Evolutionary conservation across 306 rosid species (phyloP).

Genomic region (Hylodesmum podocarpum): DNA sequence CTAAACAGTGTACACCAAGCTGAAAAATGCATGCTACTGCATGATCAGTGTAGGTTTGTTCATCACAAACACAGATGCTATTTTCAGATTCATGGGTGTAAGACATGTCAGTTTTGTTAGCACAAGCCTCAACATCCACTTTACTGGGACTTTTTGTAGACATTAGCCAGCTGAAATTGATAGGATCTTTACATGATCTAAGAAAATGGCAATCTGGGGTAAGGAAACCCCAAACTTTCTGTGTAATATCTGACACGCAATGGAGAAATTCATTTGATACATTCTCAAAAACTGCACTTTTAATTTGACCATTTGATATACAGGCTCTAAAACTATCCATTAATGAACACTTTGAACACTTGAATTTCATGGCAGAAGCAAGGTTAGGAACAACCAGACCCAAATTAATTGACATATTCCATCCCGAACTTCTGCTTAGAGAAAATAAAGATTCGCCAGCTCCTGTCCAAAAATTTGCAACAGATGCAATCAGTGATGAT

Average conservation of each 20-base stretch:
- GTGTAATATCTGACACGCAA: slow-evolving; percentile 39
- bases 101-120: not conserved
- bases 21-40: slow-evolving; percentile 34
- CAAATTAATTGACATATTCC: slow-evolving; percentile 32
- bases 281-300: slow-evolving; percentile 37
- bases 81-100: slow-evolving; percentile 20
- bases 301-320: slow-evolving; percentile 30
- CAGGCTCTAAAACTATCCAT: slow-evolving; percentile 32
- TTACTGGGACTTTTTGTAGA: not conserved
- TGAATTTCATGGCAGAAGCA: slow-evolving; percentile 26
- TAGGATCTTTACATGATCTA: slow-evolving; percentile 45
- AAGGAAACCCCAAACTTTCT: slow-evolving; percentile 53
- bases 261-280: slow-evolving; percentile 45
- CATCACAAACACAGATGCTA: not conserved
- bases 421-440: slow-evolving; percentile 49
- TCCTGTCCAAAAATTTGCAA: slow-evolving; percentile 63
- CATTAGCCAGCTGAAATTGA: slow-evolving; percentile 47
- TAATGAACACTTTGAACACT: slow-evolving; percentile 55
- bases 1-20: slow-evolving; percentile 64
- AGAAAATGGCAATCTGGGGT: slow-evolving; percentile 42
- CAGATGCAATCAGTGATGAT: slow-evolving; percentile 61
- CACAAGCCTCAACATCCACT: not conserved
- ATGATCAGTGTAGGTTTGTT: slow-evolving; percentile 11
- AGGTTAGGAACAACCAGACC: slow-evolving; percentile 30
- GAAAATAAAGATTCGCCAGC: slow-evolving; percentile 74